These are phyloP conservation scores for Arctium minus DNA, from an alignment of 129 eudicot genomes.

Conservation along the genomic window DNA sequence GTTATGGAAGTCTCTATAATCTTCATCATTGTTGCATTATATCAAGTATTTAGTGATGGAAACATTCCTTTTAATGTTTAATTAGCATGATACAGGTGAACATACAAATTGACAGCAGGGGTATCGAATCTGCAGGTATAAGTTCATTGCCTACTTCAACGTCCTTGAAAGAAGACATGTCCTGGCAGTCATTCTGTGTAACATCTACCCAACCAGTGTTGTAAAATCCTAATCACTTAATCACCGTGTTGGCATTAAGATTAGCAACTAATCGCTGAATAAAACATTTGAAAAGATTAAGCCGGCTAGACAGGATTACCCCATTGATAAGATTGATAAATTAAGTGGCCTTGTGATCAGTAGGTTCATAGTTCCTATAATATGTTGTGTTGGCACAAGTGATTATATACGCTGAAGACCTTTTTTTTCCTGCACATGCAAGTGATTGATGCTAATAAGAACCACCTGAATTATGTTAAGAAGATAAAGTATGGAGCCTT, in stretches of 20 bases:
- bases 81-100: constrained; percentile 16
- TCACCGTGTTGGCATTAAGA: background rate
- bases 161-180: background rate
- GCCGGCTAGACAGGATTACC: background rate
- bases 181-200: background rate
- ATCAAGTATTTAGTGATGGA: background rate
- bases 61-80: background rate
- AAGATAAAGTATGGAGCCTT: background rate
- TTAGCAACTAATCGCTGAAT: background rate
- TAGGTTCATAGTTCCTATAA: background rate
- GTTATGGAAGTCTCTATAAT: background rate
- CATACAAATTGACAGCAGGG: constrained; percentile 16
- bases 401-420: background rate
- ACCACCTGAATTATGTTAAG: background rate
- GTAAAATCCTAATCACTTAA: background rate
- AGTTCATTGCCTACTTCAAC: background rate
- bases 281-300: background rate
- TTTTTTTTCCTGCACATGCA: background rate
- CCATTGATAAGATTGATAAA: background rate
- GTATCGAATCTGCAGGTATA: constrained; percentile 1
- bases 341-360: background rate
- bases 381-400: background rate
- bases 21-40: background rate
- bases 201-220: background rate
- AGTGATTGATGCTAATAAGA: background rate